Conservation (phyloP, 306 rosid genomes). For the Biancaea sappan region DNA sequence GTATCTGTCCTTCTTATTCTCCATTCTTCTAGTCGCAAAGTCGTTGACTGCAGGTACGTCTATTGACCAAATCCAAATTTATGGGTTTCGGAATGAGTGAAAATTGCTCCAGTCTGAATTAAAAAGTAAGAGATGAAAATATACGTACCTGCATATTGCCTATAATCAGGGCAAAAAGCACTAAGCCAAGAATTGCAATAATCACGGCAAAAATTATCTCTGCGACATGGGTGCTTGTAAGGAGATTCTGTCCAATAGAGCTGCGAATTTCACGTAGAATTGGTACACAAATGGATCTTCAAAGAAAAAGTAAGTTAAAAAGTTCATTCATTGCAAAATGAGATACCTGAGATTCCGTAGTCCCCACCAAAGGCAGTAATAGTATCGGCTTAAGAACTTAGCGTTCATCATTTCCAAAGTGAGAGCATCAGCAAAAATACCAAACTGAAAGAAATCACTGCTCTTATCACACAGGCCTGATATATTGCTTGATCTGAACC, state of each 20-base stretch:
- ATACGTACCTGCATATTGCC: conserved; percentile 64
- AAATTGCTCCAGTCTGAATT: not conserved
- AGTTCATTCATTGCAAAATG: not conserved
- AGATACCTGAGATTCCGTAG: conserved; percentile 51
- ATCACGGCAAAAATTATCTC: conserved; percentile 62
- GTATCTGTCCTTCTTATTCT: conserved; percentile 58
- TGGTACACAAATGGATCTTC: conserved; percentile 1
- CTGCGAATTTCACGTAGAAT: conserved; percentile 39
- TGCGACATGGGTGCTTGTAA: conserved; percentile 47
- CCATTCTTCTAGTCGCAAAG: conserved; percentile 55
- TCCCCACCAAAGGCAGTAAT: conserved; percentile 61
- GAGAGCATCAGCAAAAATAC: conserved; percentile 56
- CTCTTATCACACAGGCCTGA: conserved; percentile 46
- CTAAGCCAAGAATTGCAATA: conserved; percentile 61
- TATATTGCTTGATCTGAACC: conserved; percentile 60
- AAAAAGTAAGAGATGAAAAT: not conserved
- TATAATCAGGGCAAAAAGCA: conserved; percentile 58
- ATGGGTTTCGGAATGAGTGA: too few species aligned
- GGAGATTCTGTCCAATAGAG: conserved; percentile 62
- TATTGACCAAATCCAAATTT: conserved; percentile 35
- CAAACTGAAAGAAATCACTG: conserved; percentile 54
- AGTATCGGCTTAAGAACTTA: conserved; percentile 53
- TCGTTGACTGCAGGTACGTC: conserved; percentile 60
- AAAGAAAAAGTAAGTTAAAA: not conserved
- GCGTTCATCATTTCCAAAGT: conserved; percentile 33